A percentile compares a stretch with the other conserved stretches of the same genome.
These are phyloP conservation scores for Infundibulicybe gibba DNA, from an alignment of 768 basidiomycete genomes.

Conservation along the genomic window DNA sequence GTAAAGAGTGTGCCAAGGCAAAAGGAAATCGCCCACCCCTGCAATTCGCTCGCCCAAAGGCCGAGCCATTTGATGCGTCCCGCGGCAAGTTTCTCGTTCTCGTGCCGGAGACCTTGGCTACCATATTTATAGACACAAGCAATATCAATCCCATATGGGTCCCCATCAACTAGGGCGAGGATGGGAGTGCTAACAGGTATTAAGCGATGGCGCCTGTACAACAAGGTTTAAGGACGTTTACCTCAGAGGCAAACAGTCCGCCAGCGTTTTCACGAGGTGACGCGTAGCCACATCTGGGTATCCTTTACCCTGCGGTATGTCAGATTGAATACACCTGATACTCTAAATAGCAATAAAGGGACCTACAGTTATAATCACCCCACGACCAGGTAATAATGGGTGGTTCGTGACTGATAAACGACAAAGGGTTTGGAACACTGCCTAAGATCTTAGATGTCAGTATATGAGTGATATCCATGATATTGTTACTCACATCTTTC, in stretches of 20 bases:
- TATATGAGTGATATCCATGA: not conserved
- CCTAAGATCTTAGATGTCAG: slow-evolving; percentile 41
- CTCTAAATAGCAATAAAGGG: not conserved
- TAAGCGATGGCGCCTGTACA: not conserved
- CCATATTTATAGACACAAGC: slow-evolving; percentile 85
- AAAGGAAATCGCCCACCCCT: slow-evolving; percentile 37
- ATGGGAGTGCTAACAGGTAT: slow-evolving; percentile 60
- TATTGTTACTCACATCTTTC: slow-evolving; percentile 75
- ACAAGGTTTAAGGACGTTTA: slow-evolving; percentile 24
- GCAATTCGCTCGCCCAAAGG: slow-evolving; percentile 64
- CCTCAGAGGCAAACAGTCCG: slow-evolving; percentile 60
- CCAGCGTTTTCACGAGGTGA: slow-evolving; percentile 73
- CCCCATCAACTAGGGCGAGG: slow-evolving; percentile 80
- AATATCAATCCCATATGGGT: slow-evolving; percentile 92
- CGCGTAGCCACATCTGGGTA: slow-evolving; percentile 94
- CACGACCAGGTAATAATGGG: slow-evolving; percentile 51
- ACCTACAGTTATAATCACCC: slow-evolving; percentile 75
- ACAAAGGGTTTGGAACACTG: slow-evolving; percentile 89
- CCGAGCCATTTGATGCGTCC: slow-evolving; percentile 79
- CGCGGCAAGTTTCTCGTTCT: slow-evolving; percentile 65
- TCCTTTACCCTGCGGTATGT: slow-evolving; percentile 76
- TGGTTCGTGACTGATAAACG: slow-evolving; percentile 48
- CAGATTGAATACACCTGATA: not conserved
- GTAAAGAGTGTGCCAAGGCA: not conserved
- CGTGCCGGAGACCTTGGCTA: slow-evolving; percentile 66